Base-by-base conservation (phyloP, 176 grass and related monocot genomes). In the Carex parvula region DNA sequence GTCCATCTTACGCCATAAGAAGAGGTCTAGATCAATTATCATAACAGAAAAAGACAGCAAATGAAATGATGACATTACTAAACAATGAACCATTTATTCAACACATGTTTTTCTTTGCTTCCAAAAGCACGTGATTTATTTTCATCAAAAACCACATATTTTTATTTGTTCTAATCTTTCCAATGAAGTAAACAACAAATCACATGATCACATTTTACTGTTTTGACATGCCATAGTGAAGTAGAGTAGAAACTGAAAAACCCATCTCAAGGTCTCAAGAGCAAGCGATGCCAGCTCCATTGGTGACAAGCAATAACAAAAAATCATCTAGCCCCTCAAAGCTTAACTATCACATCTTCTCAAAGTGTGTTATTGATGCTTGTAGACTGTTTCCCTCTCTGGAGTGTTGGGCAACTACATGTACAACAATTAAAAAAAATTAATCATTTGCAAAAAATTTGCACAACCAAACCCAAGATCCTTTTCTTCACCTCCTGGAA, bases 401-500 rank as follows among this genome's bases (percentile, higher is more conserved):
- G 48, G 7, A 24, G 8, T 20, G 37, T 73, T n/a, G 7, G 35
- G 46, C 18, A 4, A 20, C 29, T 29, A 29, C 29, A 29, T 29
- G 2, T 3, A 8, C n/a, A 53, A 21, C 29, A 74, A 24, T 15
- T 74, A 5, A n/a, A 21, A 22, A 13, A 29, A 21, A n/a, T n/a
- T 71, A 71, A n/a, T 18, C n/a, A 74, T 24, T 74, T 26, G 22
- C 46, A 76, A 26, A 76, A 54, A n/a, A 29, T 76, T 29, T 54
- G 46, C 71, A 24, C 12, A 46, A 91, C 8, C 3, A 74, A 84
- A 66, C 91, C 88, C 59, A 93, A 82, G 14, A 98, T 65, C 6
- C 58, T 59, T 48, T 30, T 24, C 54, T 89, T 92, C 84, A 95
- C 62, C 84, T 93, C 86, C 10, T 87, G 86, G 79, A 93, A 98